Base-by-base conservation (phyloP, 192 early-diverging fungal genomes). In the Physocladia obscura region DNA sequence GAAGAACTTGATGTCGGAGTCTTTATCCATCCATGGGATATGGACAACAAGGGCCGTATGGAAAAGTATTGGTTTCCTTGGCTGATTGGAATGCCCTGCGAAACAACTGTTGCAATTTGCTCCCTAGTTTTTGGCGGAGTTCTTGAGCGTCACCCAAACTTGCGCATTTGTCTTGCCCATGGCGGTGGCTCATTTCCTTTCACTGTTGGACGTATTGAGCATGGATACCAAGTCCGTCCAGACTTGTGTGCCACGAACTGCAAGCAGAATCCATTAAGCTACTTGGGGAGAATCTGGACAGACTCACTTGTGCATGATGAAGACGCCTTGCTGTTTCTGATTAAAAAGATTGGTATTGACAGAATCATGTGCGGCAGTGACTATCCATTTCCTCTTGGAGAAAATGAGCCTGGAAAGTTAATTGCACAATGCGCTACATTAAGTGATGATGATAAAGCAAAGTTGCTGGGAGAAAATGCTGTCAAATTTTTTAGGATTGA, bases 21-120 rank as follows among this genome's bases (percentile, higher is more conserved):
- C 27, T 89, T 89, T 81, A 75, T 89, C 27, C 87, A 89, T 61
- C 87, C 88, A 19, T 89, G 88, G 88, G 86, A 87, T 57, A 52
- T 61, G 36, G 59, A 82, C 63, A 52, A 52, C 63, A 49, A 52
- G n/a, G 63, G 81, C 22, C 71, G 87, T 27, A 86, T 85, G 87
- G 78, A 80, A 39, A 88, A 88, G 57, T 89, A 87, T 71, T 89
- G 87, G 87, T 89, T 87, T 73, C 87, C 87, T 1, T 89, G 87
- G 83, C 69, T 85, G 3, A 57, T 85, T 26, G 83, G 82, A 29
- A 85, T 85, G 82, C 88, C 88, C 27, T 86, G 87, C 56, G 88
- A 89, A 70, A 89, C 88, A 0, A 89, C 88, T 1, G 76, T 89
- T 17, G 81, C 88, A 13, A 84, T 89, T 56, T 84, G 87, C 64